phyloP scores from a whole-genome alignment of 495 filamentous ascomycete species.

The Talaromyces liani region DNA sequence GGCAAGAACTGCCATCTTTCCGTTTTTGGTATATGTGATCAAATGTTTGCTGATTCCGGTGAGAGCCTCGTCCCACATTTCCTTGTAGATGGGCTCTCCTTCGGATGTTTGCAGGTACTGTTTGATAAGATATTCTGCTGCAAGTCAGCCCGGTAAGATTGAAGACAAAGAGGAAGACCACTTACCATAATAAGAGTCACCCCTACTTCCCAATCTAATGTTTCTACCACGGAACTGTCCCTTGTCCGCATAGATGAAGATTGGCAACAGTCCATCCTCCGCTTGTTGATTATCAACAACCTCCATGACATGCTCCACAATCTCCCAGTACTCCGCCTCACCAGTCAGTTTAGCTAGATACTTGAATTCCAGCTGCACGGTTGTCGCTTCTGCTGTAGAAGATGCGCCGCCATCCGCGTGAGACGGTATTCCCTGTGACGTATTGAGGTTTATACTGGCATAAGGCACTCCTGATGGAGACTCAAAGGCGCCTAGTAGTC shows the following conservation, averaged over 20 bases:
- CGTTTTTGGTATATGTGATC: constrained; percentile 74
- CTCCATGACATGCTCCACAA: constrained; percentile 85
- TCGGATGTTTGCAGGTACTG: constrained; percentile 90
- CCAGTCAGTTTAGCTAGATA: constrained; percentile 94
- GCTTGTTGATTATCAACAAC: constrained; percentile 73
- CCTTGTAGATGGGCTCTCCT: constrained; percentile 76
- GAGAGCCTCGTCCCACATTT: constrained; percentile 88
- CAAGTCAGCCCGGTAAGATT: constrained; percentile 6
- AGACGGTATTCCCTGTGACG: constrained; percentile 62
- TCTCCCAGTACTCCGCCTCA: constrained; percentile 83
- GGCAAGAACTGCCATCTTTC: constrained; percentile 74
- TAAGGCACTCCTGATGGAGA: constrained; percentile 80
- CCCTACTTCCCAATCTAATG: constrained; percentile 85
- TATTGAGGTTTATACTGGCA: constrained; percentile 82
- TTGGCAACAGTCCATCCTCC: constrained; percentile 80
- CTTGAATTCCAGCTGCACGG: constrained; percentile 92
- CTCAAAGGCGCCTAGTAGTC: constrained; percentile 81
- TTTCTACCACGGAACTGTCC: constrained; percentile 76
- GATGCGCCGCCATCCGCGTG: constrained; percentile 85
- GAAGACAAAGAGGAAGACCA: constrained; percentile 7
- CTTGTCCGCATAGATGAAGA: constrained; percentile 73
- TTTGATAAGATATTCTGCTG: constrained; percentile 84
- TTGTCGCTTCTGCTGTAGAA: constrained; percentile 87
- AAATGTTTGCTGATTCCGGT: constrained; percentile 84
- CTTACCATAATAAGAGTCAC: constrained; percentile 88